Evolutionary conservation across 2,329 filamentous ascomycete genomes (phyloP), one percentile per base, ranked within the genome.

Genomic region (Amauroascus niger): DNA sequence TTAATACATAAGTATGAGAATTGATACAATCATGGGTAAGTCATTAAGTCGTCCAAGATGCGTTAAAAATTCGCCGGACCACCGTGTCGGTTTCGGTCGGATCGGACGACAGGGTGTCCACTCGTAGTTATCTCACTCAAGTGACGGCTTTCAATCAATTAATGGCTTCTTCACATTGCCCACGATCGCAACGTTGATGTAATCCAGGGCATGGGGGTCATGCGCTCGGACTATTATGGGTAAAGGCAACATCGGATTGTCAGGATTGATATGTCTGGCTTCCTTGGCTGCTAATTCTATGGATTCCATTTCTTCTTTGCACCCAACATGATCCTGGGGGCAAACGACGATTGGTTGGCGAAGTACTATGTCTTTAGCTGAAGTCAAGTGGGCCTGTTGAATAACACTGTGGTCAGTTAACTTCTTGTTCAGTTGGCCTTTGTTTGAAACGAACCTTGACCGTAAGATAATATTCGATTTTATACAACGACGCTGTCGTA

Each of bases 241-340:
- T 1, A 90, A 84, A 0, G 93, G 90, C n/a, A 96, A 72, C 84
- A 94, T 90, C 0, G 90, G 93, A 62, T 93, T 93, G 57, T 94
- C 88, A 0, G 86, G 86, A 61, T 91, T 88, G 57, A 97, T 84
- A 57, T 87, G 82, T 14, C 87, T 86, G 1, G 93, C 91, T 62
- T 97, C 91, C 69, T 90, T 91, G 41, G 93, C 93, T 0, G 93
- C 87, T 70, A 95, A 88, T 66, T 96, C 90, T 59, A 98, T 97
- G 35, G 90, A 90, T 63, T 95, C 90, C 88, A 98, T 96, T 72
- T 97, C 93, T 67, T 96, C 90, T 69, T 95, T 96, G 73, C 93
- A 98, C 14, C 86, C 87, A 60, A 94, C 88, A 65, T 96, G 88
- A 65, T 98, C 93, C 58, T 96, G 82, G 0, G 93, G 91, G 64